Evolutionary conservation across 1,139 yeast species (phyloP).

Genomic region (Arxiozyma bovina): DNA sequence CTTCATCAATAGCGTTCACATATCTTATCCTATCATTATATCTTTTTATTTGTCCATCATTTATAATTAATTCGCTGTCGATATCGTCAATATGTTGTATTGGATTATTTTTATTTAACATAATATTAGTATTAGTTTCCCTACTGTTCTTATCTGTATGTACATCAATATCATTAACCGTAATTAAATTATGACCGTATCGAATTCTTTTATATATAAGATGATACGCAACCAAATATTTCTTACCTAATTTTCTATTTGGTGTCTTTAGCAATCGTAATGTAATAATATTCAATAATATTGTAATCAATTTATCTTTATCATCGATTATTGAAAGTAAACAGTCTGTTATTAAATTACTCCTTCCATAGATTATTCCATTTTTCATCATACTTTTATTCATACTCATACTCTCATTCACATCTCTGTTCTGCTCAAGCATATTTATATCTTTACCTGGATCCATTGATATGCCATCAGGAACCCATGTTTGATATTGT

Average conservation of each 20-base stretch:
- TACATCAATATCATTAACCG: not conserved
- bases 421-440: not conserved
- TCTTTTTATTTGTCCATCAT: not conserved
- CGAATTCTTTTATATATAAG: constrained; percentile 1
- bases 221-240: not conserved
- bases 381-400: not conserved
- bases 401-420: not conserved
- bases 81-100: not conserved
- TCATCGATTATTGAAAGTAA: not conserved
- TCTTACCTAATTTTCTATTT: not conserved
- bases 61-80: not conserved
- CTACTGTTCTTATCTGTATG: constrained; percentile 3
- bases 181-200: constrained; percentile 1
- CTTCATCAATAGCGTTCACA: constrained; percentile 11
- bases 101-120: not conserved
- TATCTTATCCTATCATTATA: not conserved
- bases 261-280: not conserved
- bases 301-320: not conserved
- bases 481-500: constrained; percentile 3
- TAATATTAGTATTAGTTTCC: not conserved
- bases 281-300: not conserved
- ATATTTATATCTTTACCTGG: not conserved
- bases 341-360: constrained; percentile 2
- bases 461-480: not conserved
- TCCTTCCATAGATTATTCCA: not conserved